Base-by-base conservation (phyloP, 2,329 filamentous ascomycete species). In the Fusarium fracticaudum region DNA sequence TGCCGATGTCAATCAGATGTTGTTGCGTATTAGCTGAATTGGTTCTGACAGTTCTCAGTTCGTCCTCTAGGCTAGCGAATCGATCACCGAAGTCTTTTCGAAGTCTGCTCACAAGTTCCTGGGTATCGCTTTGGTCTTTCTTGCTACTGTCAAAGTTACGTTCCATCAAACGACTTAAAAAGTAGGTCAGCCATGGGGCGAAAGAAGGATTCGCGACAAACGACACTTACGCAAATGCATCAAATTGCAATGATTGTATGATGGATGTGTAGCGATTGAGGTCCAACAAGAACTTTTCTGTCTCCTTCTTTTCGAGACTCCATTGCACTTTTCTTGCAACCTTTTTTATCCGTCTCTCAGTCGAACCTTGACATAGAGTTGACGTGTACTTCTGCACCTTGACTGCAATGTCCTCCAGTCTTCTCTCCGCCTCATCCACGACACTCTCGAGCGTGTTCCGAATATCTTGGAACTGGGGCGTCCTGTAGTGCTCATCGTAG, bases 1-100 rank as follows among this genome's bases (percentile, higher is more conserved):
- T 18, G 0, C 47, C 11, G 0, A 50, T 3, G 0, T 33, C 22
- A n/a, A 50, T 0, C 7, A 50, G 5, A 1, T 1, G 4, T n/a
- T 50, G 47, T 3, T 50, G 47, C 3, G 5, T 50, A 1, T 33
- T 14, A 0, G 0, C 29, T 5, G 47, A 50, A 0, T 5, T 50
- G 3, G 29, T 1, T 50, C 1, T 50, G 4, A 2, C 22, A 13
- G 47, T 3, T 50, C 29, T 33, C 3, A 50, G 15, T 0, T 50
- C 47, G 8, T 50, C 22, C 29, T 50, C 47, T 0, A 50, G 47
- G 5, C 29, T 18, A 10, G 1, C 0, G 3, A 50, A 50, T 18
- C 29, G 8, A 5, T 50, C 22, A 1, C 1, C 3, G 7, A 50
- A 33, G 15, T 50, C 15, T 15, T n/a, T 18, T 5, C 33, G 47